These are phyloP conservation scores for Aspergillus incahuasiensis DNA, from an alignment of 495 filamentous ascomycete species.

Conservation along the genomic window DNA sequence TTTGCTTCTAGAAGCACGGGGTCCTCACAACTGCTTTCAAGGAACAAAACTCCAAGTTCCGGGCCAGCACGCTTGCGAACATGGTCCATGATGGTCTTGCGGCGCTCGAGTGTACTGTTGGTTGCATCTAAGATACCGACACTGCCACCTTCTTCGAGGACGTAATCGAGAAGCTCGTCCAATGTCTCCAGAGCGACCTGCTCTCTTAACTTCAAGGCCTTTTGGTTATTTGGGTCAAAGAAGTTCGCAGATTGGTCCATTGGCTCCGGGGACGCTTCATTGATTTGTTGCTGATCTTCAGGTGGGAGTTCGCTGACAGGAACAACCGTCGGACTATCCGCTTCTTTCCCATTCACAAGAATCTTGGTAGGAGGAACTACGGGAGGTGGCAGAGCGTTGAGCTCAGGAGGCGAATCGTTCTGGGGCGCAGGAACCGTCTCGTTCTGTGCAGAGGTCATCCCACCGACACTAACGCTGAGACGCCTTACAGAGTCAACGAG, in stretches of 20 bases:
- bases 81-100: constrained; percentile 75
- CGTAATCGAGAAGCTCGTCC: constrained; percentile 84
- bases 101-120: constrained; percentile 84
- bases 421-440: constrained; percentile 25
- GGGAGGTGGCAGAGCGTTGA: constrained; percentile 28
- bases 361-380: constrained; percentile 44
- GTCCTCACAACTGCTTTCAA: constrained; percentile 90
- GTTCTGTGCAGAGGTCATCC: constrained; percentile 20
- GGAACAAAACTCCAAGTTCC: constrained; percentile 82
- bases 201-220: constrained; percentile 78
- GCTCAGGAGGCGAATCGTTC: constrained; percentile 19
- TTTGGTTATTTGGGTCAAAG: constrained; percentile 86
- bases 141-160: constrained; percentile 74
- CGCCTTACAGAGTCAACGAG: constrained; percentile 42
- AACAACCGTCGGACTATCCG: constrained; percentile 30
- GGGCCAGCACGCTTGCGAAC: constrained; percentile 80
- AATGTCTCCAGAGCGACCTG: constrained; percentile 88
- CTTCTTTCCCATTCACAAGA: constrained; percentile 44
- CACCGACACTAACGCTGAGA: constrained; percentile 40
- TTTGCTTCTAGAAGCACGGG: constrained; percentile 81
- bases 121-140: constrained; percentile 99
- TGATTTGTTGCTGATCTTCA: constrained; percentile 23
- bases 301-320: constrained; percentile 24
- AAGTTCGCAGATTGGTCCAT: constrained; percentile 90
- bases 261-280: constrained; percentile 42